Base-by-base conservation (phyloP, 148 eudicot species). In the Rhododendron kiyosumense region DNA sequence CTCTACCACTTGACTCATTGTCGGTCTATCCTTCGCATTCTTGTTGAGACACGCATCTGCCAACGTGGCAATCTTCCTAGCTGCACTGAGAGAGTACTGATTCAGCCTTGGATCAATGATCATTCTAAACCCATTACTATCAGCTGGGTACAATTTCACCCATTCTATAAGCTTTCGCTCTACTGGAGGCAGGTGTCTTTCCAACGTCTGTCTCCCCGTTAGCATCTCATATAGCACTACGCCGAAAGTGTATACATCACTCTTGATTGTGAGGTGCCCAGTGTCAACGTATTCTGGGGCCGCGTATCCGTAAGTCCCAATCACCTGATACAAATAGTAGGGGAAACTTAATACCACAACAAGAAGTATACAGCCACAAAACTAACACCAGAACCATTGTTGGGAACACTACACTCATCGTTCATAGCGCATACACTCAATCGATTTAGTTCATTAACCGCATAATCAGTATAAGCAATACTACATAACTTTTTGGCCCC, bases 221-320 rank as follows among this genome's bases (percentile, higher is more conserved):
- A 94, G 81, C 75, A 94, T 88, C 88, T 94, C 95, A 52, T 92
- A 94, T 8, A 94, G 87, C n/a, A 94, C 97, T 43, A 94, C 97
- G 48, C 97, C 97, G 12, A 86, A 94, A 81, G 91, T 93, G 85
- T 90, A 94, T 30, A 90, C 82, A 86, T 94, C 97, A 48, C 95
- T 92, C 93, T 90, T 94, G 65, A 77, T 59, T 84, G 87, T 89
- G n/a, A 94, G 91, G 86, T 90, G 95, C 63, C 97, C 94, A 0
- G 93, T 88, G 51, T 89, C 85, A 1, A 92, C 89, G 15, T 94
- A 94, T 79, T 91, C 95, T 73, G 97, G 97, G 81, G 93, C 97
- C 32, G 94, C 92, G 61, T 94, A 94, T 6, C 97, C 97, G 30
- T 77, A 85, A 52, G 97, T 94, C 48, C 97, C 97, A 78, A 89